Percentiles rank a stretch among this genome's conserved stretches.
Evolutionary conservation across 2,329 filamentous ascomycete species (phyloP).

Genomic region (Penicillium frequentans): DNA sequence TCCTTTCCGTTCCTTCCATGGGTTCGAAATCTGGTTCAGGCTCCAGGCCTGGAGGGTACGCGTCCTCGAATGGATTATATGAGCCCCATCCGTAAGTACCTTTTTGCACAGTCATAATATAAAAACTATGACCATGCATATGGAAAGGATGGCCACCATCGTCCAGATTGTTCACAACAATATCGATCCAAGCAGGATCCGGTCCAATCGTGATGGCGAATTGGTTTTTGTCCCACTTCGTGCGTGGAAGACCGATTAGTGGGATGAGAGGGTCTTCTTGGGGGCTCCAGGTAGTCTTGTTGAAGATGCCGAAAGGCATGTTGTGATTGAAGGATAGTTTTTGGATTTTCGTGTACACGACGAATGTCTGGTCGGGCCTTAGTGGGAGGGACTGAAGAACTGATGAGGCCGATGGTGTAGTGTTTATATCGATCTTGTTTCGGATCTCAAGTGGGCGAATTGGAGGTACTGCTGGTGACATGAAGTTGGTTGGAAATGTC

Average conservation of each 20-base stretch:
- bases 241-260: conserved; percentile 35
- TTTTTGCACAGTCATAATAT: conserved; percentile 30
- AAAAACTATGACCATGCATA: conserved; percentile 42
- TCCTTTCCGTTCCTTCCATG: neutral
- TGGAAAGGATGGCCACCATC: conserved; percentile 54
- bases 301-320: conserved; percentile 49
- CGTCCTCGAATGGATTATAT: conserved; percentile 37
- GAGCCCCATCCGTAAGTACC: conserved; percentile 37
- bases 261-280: conserved; percentile 36
- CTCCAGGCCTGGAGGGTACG: conserved; percentile 21
- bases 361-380: conserved; percentile 40
- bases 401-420: conserved; percentile 24
- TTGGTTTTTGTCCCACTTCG: conserved; percentile 46
- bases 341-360: conserved; percentile 50
- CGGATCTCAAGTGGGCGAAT: neutral
- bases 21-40: neutral
- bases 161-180: conserved; percentile 54
- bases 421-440: conserved; percentile 27
- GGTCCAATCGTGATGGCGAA: conserved; percentile 35
- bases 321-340: conserved; percentile 46
- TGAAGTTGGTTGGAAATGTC: conserved; percentile 32
- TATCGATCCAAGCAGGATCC: conserved; percentile 44
- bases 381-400: conserved; percentile 29
- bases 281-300: conserved; percentile 47
- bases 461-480: neutral